A percentile compares a stretch with the other conserved stretches of the same genome.
Evolutionary conservation across 306 rosid species (phyloP).

Genomic region (Trifolium pratense): DNA sequence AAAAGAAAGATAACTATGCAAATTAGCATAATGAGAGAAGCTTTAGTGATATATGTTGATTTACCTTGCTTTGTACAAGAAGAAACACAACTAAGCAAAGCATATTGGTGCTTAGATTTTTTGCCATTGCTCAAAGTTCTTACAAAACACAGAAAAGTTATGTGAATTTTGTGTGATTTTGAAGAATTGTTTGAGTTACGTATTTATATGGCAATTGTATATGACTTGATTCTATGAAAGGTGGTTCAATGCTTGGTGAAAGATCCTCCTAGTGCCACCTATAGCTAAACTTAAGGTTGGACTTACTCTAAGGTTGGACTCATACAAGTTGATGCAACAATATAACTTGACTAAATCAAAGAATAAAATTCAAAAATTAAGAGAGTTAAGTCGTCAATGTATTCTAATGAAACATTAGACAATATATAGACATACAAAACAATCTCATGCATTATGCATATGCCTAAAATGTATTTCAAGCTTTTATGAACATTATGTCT

Average conservation of each 20-base stretch:
- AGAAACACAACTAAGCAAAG: conserved; percentile 32
- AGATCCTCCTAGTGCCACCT: not conserved
- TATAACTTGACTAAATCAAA: not conserved
- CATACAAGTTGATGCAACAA: not conserved
- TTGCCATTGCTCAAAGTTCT: conserved; percentile 46
- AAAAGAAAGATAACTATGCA: not conserved
- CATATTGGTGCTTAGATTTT: conserved; percentile 3
- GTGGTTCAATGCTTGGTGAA: not conserved
- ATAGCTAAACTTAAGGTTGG: not conserved
- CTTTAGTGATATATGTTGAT: conserved; percentile 13
- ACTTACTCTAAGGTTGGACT: not conserved
- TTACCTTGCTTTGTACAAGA: conserved; percentile 54
- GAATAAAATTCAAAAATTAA: not conserved
- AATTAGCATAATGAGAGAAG: not conserved
- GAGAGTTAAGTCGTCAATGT: not conserved
- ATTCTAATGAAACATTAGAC: no score
- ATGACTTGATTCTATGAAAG: conserved; percentile 20
- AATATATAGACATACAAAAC: no score
- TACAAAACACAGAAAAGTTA: not conserved
- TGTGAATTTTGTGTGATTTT: conserved; percentile 9
- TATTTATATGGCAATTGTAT: conserved; percentile 28
- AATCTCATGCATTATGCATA: no score
- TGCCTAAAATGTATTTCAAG: no score
- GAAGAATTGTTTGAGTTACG: not conserved
- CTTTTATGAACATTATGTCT: no score